Percentiles rank a stretch among this genome's conserved stretches.
phyloP scores from a whole-genome alignment of 179 eudicot species.

The Drosera spatulata region DNA sequence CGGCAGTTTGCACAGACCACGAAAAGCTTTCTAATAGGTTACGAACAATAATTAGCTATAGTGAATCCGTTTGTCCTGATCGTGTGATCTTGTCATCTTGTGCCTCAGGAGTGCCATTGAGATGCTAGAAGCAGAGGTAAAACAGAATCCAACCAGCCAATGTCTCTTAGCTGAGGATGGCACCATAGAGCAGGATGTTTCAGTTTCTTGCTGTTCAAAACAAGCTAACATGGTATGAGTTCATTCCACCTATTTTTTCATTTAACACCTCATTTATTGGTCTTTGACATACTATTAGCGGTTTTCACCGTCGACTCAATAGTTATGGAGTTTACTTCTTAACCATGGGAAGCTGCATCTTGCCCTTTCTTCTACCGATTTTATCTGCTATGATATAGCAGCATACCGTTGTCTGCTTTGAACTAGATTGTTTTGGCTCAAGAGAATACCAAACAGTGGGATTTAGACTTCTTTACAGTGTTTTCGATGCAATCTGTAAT shows the following conservation, averaged over 20 bases:
- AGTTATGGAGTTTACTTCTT: too few species aligned
- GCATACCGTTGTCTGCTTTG: too few species aligned
- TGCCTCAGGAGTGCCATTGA: constrained; percentile 85
- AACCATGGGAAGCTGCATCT: too few species aligned
- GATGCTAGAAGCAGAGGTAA: constrained; percentile 64
- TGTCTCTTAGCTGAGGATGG: constrained; percentile 19
- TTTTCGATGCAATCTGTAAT: too few species aligned
- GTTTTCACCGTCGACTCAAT: too few species aligned
- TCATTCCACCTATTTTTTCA: not conserved
- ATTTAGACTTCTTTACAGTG: too few species aligned
- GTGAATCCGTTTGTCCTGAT: not conserved
- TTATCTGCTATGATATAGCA: too few species aligned
- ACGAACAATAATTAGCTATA: not conserved
- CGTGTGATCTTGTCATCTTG: not conserved
- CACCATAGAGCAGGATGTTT: constrained; percentile 23
- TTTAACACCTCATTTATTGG: too few species aligned
- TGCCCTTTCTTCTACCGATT: too few species aligned
- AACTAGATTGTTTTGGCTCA: too few species aligned
- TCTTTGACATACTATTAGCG: too few species aligned
- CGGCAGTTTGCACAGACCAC: not conserved
- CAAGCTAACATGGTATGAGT: constrained; percentile 43
- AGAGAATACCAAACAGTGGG: too few species aligned
- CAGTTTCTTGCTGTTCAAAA: constrained; percentile 14
- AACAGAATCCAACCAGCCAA: constrained; percentile 22
- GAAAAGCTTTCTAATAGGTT: not conserved